Evolutionary conservation across 768 basidiomycete genomes (phyloP).

Genomic region (Pisolithus sp.): DNA sequence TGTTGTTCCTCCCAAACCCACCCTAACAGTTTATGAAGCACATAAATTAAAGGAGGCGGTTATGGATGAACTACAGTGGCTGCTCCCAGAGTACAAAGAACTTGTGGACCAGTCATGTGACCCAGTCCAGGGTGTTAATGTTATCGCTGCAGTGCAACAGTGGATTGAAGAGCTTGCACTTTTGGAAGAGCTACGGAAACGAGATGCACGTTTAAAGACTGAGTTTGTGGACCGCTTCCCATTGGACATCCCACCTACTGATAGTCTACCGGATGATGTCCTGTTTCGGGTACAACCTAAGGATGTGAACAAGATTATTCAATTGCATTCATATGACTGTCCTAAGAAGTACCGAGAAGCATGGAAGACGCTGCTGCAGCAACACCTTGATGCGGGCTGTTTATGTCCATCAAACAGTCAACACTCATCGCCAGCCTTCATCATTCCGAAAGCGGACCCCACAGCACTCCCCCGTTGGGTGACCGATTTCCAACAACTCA

Average conservation of each 20-base stretch:
- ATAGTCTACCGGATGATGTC: conserved; percentile 10
- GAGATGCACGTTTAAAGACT: not conserved
- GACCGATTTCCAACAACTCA: conserved; percentile 13
- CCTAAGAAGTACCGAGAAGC: conserved; percentile 21
- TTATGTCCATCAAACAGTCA: conserved; percentile 21
- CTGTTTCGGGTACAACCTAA: conserved; percentile 12
- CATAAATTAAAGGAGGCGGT: not conserved
- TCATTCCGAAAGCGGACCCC: conserved; percentile 19
- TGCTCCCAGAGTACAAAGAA: not conserved
- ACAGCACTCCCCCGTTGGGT: conserved; percentile 9
- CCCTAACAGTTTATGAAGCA: not conserved
- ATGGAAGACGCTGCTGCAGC: conserved; percentile 24
- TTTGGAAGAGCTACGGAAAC: not conserved
- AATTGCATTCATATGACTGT: conserved; percentile 10
- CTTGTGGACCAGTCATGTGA: not conserved
- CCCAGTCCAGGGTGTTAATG: not conserved
- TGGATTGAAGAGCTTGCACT: not conserved
- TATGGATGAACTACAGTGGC: not conserved
- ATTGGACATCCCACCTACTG: conserved; percentile 9
- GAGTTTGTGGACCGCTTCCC: too few relatives aligned
- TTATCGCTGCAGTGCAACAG: not conserved
- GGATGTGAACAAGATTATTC: conserved; percentile 9
- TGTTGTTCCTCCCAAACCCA: too few relatives aligned
- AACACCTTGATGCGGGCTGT: conserved; percentile 26
- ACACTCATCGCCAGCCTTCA: conserved; percentile 24